Percentiles rank a stretch among this genome's conserved stretches.
These are phyloP conservation scores for Flaveria sonorensis DNA, from an alignment of 129 eudicot species.

Conservation along the genomic window DNA sequence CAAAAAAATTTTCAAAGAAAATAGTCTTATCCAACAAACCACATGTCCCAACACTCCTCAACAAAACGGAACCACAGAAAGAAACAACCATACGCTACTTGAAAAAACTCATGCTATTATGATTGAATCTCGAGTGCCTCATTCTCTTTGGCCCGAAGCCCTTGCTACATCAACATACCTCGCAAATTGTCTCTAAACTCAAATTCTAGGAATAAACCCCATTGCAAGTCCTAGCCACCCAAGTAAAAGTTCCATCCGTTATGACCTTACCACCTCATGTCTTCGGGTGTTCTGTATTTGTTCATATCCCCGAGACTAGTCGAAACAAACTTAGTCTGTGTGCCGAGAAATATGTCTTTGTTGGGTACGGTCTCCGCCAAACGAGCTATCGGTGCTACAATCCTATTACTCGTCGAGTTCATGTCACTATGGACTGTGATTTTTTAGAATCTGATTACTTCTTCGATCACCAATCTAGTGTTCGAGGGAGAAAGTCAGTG, in stretches of 20 bases:
- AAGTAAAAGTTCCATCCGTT: not conserved
- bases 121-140: not conserved
- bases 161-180: not conserved
- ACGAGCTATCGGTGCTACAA: slow-evolving; percentile 23
- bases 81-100: not conserved
- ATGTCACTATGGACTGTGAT: slow-evolving; percentile 25
- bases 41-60: not conserved
- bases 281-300: not conserved
- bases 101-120: not conserved
- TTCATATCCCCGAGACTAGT: not conserved
- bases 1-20: not conserved
- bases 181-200: not conserved
- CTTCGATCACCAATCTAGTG: slow-evolving; percentile 21
- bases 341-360: not conserved
- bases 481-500: slow-evolving; percentile 26
- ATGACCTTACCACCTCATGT: not conserved
- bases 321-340: not conserved
- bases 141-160: not conserved
- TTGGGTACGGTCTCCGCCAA: slow-evolving; percentile 20
- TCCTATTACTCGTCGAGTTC: slow-evolving; percentile 18
- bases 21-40: not conserved
- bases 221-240: not conserved
- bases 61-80: not conserved
- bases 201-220: not conserved
- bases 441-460: slow-evolving; percentile 13